Evolutionary conservation across 2,329 filamentous ascomycete species (phyloP), one percentile per base, ranked within the genome.

Genomic region (Pseudopithomyces maydicus): DNA sequence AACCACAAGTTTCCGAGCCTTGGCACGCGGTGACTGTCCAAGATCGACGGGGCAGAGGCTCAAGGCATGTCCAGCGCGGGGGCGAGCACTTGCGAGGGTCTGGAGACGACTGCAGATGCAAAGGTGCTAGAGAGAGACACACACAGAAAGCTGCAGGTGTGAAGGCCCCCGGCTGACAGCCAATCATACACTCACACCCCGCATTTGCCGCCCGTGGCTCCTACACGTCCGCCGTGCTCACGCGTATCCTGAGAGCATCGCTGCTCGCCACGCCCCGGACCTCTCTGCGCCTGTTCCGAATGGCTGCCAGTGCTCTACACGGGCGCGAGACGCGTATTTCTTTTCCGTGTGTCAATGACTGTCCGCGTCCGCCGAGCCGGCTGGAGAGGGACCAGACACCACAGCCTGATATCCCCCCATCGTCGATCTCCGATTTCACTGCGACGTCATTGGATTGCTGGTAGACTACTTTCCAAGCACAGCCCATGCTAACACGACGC

Each of bases 21-120:
- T 51, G 48, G 48, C 48, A 23, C 48, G 48, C 33, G 36, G 48
- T 43, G 48, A 43, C 42, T 41, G 48, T 42, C 36, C 36, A 43
- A 8, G 48, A 23, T 41, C 94, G 71, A 95, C 94, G 79, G 97
- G 91, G 79, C 93, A 92, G 82, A 96, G 97, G 82, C 96, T 97
- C 57, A 59, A 50, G 36, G 14, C 38, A 47, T 41, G 50, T 38
- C 51, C 35, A 51, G 49, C 49, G 15, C n/a, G 14, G 45, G 35
- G 19, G 22, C 19, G 44, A 41, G 47, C 26, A 45, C 38, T 44
- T 15, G 15, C 17, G 23, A 19, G 35, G 20, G 41, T 26, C 14
- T 50, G 20, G 35, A 15, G 47, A 41, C 20, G 47, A 41, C 19
- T 41, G 47, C 35, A n/a, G 35, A n/a, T n/a, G n/a, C n/a, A n/a